A percentile compares a stretch with the other conserved stretches of the same genome.
Conservation (phyloP, 805 yeast genomes). For the Candida arabinofermentans region DNA sequence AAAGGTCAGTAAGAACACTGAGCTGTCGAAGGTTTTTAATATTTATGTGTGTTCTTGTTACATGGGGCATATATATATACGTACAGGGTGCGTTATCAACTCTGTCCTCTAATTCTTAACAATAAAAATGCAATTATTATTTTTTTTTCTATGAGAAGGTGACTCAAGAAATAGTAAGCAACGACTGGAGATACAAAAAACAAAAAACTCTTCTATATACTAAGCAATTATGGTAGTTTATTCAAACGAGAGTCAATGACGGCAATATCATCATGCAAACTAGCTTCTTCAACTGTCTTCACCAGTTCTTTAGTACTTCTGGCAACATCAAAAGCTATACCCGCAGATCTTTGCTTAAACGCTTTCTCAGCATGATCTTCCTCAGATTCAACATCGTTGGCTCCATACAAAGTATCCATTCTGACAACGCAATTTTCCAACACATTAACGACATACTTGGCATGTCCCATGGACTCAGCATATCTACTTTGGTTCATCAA, state of each 20-base stretch:
- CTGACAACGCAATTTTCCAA: constrained; percentile 81
- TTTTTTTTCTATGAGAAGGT: too few species aligned
- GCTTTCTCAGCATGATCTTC: constrained; percentile 78
- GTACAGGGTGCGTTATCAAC: too few species aligned
- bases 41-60: too few species aligned
- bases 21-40: too few species aligned
- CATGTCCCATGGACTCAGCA: constrained; percentile 81
- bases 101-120: too few species aligned
- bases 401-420: constrained; percentile 65
- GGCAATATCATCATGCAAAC: constrained; percentile 80
- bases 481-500: constrained; percentile 89
- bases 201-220: too few species aligned
- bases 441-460: constrained; percentile 84
- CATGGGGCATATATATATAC: too few species aligned
- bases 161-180: too few species aligned
- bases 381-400: constrained; percentile 38
- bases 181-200: too few species aligned
- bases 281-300: constrained; percentile 92
- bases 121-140: too few species aligned
- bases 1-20: too few species aligned
- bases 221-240: neutral
- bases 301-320: constrained; percentile 94
- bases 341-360: constrained; percentile 91
- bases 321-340: constrained; percentile 93
- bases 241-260: constrained; percentile 64